Percentiles rank a stretch among this genome's conserved stretches.
These are phyloP conservation scores for Cordia subcordata DNA, from an alignment of 257 asterid species.

Conservation along the genomic window DNA sequence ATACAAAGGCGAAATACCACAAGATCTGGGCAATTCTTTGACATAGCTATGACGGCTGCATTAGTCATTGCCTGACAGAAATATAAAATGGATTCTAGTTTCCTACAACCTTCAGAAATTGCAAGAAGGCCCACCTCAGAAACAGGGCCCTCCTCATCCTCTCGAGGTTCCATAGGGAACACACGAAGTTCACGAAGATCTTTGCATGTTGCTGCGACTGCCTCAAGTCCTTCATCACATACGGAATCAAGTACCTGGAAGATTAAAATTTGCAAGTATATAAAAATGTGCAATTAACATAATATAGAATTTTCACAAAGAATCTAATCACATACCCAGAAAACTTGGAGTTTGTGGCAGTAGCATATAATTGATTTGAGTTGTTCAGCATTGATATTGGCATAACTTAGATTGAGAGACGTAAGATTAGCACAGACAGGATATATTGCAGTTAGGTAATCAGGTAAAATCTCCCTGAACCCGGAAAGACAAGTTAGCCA, in stretches of 20 bases:
- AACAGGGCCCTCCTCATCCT: constrained; percentile 45
- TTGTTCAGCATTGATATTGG: constrained; percentile 37
- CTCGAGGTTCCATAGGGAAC: constrained; percentile 39
- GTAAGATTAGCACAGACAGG: constrained; percentile 52
- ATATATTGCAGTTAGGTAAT: constrained; percentile 33
- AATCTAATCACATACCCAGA: constrained; percentile 36
- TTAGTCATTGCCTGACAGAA: constrained; percentile 55
- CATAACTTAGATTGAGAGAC: constrained; percentile 43
- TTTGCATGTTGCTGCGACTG: constrained; percentile 45
- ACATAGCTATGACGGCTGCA: constrained; percentile 50
- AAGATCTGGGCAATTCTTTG: constrained; percentile 45
- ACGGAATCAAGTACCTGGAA: constrained; percentile 48
- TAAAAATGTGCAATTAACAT: neutral
- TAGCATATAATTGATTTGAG: constrained; percentile 35
- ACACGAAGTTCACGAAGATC: constrained; percentile 54
- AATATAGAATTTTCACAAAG: neutral
- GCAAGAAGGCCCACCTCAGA: constrained; percentile 48
- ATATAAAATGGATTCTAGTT: constrained; percentile 41
- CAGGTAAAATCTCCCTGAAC: constrained; percentile 35
- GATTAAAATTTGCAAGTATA: neutral
- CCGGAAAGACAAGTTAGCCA: constrained; percentile 47
- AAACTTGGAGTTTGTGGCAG: constrained; percentile 43
- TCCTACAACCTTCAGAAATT: constrained; percentile 54
- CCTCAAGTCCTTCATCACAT: constrained; percentile 54
- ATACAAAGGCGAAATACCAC: constrained; percentile 53